Conservation (phyloP, 2,329 filamentous ascomycete species). For the Penicillium sclerotigenum region DNA sequence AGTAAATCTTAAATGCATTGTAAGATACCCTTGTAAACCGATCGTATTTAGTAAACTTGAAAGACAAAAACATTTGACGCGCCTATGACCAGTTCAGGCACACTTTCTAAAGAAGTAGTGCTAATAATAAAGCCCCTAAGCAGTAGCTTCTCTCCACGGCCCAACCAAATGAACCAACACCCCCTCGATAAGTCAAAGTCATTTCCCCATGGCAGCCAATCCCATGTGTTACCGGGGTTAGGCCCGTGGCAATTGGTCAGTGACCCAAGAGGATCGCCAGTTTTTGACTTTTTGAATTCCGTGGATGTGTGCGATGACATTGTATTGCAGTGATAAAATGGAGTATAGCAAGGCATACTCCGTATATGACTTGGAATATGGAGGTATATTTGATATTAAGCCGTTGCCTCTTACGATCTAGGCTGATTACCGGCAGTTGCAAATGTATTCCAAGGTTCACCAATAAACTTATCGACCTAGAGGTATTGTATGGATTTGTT, state of each 20-base stretch:
- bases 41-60: background rate
- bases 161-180: slow-evolving; percentile 21
- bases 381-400: background rate
- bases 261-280: slow-evolving; percentile 20
- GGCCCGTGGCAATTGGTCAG: slow-evolving; percentile 19
- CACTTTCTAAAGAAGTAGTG: slow-evolving; percentile 1
- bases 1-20: background rate
- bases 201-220: slow-evolving; percentile 19
- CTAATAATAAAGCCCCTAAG: slow-evolving; percentile 7
- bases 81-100: slow-evolving; percentile 23
- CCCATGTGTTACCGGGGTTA: slow-evolving; percentile 7
- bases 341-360: background rate
- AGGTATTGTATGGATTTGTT: background rate
- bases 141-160: slow-evolving; percentile 22
- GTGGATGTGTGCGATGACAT: background rate
- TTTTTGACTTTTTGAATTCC: slow-evolving; percentile 15
- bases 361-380: background rate
- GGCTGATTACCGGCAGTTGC: background rate
- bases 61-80: slow-evolving; percentile 17
- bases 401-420: background rate
- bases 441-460: background rate
- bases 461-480: background rate
- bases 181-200: slow-evolving; percentile 25
- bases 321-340: background rate
- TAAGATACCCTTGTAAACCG: background rate